Percentiles rank a stretch among this genome's conserved stretches.
These are phyloP conservation scores for Colletotrichum scovillei DNA, from an alignment of 2,329 filamentous ascomycete genomes.

Conservation along the genomic window DNA sequence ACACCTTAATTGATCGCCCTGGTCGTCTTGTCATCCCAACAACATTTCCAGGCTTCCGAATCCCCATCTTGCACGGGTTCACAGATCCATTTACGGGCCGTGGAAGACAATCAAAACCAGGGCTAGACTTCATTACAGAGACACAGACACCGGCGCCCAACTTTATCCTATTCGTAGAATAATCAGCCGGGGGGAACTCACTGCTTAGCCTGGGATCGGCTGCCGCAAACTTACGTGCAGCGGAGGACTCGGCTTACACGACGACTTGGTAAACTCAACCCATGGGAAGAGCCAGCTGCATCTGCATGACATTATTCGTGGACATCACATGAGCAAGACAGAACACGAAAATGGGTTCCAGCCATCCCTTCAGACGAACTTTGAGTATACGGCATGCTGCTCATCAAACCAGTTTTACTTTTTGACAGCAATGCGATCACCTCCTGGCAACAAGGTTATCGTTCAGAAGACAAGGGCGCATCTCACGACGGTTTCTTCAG, in stretches of 20 bases:
- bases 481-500: slow-evolving; percentile 11
- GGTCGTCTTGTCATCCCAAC: slow-evolving; percentile 21
- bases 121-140: not conserved
- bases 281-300: not conserved
- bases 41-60: not conserved
- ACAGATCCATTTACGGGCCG: not conserved
- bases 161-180: not conserved
- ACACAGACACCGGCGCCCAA: not conserved
- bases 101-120: not conserved
- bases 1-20: not conserved
- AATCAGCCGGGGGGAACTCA: not conserved
- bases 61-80: not conserved
- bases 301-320: not conserved
- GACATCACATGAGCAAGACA: not conserved
- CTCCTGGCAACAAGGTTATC: slow-evolving; percentile 17
- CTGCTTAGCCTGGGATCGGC: not conserved
- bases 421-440: not conserved
- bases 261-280: not conserved
- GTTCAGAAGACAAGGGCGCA: not conserved
- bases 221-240: not conserved
- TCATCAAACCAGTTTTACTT: slow-evolving; percentile 16
- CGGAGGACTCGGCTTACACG: not conserved
- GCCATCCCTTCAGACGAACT: slow-evolving; percentile 30
- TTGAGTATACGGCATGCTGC: slow-evolving; percentile 1
- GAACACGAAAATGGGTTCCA: slow-evolving; percentile 18